Percentiles rank a stretch among this genome's conserved stretches.
These are phyloP conservation scores for Parvularia atlantis DNA, from an alignment of 78 protist genomes.

Conservation along the genomic window DNA sequence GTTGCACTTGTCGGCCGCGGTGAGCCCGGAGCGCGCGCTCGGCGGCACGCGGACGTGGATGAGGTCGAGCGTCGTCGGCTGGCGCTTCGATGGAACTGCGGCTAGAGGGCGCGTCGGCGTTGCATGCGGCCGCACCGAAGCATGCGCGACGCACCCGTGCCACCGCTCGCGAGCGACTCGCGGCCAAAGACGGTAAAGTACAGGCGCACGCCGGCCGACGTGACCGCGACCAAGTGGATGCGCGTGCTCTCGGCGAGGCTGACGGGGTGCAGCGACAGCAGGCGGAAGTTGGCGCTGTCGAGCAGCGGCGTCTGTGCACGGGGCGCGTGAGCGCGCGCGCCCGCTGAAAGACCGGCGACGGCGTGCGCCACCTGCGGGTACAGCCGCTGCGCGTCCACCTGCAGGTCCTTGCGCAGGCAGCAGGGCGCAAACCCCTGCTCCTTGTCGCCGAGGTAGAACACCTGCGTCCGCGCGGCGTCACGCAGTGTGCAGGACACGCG, in stretches of 20 bases:
- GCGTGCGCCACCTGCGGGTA: no score
- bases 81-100: no score
- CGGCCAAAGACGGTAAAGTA: background rate
- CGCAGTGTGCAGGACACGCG: background rate
- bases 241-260: background rate
- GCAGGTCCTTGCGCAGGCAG: background rate
- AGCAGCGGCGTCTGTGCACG: no score
- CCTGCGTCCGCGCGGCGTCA: background rate
- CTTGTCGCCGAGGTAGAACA: conserved; percentile 3
- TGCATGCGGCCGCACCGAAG: no score
- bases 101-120: no score
- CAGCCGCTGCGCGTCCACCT: no score
- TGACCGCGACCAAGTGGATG: background rate
- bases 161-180: no score
- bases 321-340: background rate
- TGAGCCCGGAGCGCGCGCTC: no score
- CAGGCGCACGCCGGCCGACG: background rate
- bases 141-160: no score
- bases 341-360: background rate
- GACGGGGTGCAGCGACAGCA: background rate
- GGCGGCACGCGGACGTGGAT: no score
- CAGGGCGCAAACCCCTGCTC: background rate
- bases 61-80: no score
- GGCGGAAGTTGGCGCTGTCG: background rate
- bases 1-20: no score